Base-by-base conservation (phyloP, 2,329 filamentous ascomycete species). In the Hymenoscyphus fructigenus region DNA sequence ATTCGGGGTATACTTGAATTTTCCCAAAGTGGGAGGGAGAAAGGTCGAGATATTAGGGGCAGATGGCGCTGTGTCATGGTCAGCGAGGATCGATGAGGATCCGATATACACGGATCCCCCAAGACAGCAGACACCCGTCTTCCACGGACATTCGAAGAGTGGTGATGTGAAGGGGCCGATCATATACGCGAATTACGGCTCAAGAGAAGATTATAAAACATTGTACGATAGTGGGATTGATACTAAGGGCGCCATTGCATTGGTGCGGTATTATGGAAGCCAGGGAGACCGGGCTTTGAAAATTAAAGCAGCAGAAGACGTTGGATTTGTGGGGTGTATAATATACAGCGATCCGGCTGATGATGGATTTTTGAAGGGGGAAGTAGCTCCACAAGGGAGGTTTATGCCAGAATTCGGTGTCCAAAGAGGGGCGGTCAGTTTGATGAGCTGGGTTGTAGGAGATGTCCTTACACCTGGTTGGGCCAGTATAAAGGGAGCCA, bases 401-500 rank as follows among this genome's bases (percentile, higher is more conserved):
- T 96, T 84, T 77, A 90, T 94, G 85, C 92, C 93, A 0, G 83
- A 84, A 1, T 92, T 95, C 73, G 91, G 88, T 57, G 91, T 97
- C 2, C 92, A 95, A 76, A 84, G 94, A 73, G 93, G 90, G 3
- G 85, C 87, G 4, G 95, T 97, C 29, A 90, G 89, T 67, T 79
- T 96, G 71, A 90, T 86, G 79, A 93, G 88, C 73, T 93, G 89
- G 87, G 86, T 97, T 3, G 79, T 96, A 0, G 95, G 95, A 44
- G 95, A 99, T 77, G 90, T 93, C n/a, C 83, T 98, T 56, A 96
- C 92, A 0, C 95, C 95, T 2, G 93, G 93, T 4, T 93, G 88
- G 83, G 88, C 91, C 65, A 93, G 90, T 76, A 88, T 84, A 57
- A 82, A 86, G 70, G 85, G 85, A 6, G 79, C 85, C 53, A 85